Evolutionary conservation across 2,329 filamentous ascomycete species (phyloP).

Genomic region (Pestalotiopsis sp.): DNA sequence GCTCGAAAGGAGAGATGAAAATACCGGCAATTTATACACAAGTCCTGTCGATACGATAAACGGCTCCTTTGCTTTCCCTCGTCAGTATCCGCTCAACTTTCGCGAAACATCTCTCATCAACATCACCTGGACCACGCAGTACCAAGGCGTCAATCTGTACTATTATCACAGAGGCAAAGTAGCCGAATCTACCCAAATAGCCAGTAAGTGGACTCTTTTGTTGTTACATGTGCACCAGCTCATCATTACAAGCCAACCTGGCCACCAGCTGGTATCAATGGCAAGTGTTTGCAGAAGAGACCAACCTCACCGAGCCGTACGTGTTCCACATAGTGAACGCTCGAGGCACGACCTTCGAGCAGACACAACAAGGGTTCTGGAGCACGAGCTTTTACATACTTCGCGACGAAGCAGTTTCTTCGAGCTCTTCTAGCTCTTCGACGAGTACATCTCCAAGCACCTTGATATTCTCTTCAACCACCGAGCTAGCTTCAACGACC

Average conservation of each 20-base stretch:
- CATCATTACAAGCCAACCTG: constrained; percentile 7
- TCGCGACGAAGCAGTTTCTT: background rate
- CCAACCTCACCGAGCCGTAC: constrained; percentile 14
- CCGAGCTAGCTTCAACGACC: background rate
- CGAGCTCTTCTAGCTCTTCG: background rate
- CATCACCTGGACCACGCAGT: constrained; percentile 11
- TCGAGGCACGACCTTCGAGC: constrained; percentile 21
- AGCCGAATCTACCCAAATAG: constrained; percentile 6
- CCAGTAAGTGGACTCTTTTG: constrained; percentile 5
- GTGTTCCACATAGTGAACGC: constrained; percentile 16
- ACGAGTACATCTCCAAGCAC: background rate
- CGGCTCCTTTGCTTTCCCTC: constrained; percentile 12
- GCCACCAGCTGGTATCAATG: constrained; percentile 15
- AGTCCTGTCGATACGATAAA: constrained; percentile 6
- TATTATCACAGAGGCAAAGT: constrained; percentile 13
- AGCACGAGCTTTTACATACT: constrained; percentile 1
- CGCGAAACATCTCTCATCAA: constrained; percentile 12
- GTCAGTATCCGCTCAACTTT: constrained; percentile 1
- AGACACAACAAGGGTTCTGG: background rate
- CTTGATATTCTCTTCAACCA: background rate
- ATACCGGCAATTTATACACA: background rate
- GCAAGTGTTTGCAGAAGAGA: constrained; percentile 4
- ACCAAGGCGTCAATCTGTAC: constrained; percentile 12
- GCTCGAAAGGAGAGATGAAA: constrained; percentile 4
- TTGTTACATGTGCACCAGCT: background rate